phyloP scores from a whole-genome alignment of 129 eudicot genomes.

The Heracleum sosnowskyi region DNA sequence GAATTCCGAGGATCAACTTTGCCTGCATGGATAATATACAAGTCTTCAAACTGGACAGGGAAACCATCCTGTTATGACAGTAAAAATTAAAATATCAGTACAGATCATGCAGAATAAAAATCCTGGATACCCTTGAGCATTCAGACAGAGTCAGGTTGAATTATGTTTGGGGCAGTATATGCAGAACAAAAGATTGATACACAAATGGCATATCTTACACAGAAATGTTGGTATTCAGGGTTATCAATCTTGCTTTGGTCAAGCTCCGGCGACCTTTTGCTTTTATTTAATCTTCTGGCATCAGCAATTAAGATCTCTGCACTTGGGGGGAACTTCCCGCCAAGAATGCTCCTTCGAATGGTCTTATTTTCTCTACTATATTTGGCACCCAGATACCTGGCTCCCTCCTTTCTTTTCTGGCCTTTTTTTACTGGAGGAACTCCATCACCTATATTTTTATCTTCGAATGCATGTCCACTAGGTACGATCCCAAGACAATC shows the following conservation, averaged over 20 bases:
- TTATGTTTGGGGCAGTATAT: background rate
- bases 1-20: constrained; percentile 53
- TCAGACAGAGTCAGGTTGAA: no score
- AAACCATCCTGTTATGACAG: constrained; percentile 50
- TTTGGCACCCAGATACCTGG: constrained; percentile 14
- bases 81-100: constrained; percentile 5
- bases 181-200: background rate
- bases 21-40: constrained; percentile 58
- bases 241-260: constrained; percentile 19
- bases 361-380: constrained; percentile 20
- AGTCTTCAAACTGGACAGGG: constrained; percentile 80
- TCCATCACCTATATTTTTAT: constrained; percentile 24
- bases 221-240: constrained; percentile 21
- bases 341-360: constrained; percentile 7
- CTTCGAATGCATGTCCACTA: constrained; percentile 21
- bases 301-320: constrained; percentile 8
- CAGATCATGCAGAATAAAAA: background rate
- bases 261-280: constrained; percentile 21
- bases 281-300: constrained; percentile 9
- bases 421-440: constrained; percentile 28
- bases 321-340: constrained; percentile 7
- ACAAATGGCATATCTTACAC: constrained; percentile 27
- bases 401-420: constrained; percentile 24
- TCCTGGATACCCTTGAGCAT: background rate
- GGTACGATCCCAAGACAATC: constrained; percentile 29